Conservation (phyloP, 306 rosid genomes). For the Casuarina cunninghamiana region DNA sequence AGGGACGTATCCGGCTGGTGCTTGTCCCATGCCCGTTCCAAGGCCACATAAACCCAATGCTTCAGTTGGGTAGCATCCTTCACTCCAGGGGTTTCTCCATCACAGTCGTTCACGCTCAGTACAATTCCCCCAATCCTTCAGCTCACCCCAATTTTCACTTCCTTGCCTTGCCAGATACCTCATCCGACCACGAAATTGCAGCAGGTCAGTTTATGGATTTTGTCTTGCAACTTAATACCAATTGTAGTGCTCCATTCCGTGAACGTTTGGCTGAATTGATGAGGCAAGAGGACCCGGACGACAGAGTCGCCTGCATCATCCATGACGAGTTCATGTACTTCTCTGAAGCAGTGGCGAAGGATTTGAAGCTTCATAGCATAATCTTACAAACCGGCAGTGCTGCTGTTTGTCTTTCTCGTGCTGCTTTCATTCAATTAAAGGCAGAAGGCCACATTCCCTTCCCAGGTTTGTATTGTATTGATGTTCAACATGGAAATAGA, state of each 20-base stretch:
- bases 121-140: conserved; percentile 39
- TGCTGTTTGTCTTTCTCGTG: conserved; percentile 31
- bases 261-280: conserved; percentile 18
- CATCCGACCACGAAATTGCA: conserved; percentile 19
- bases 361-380: conserved; percentile 33
- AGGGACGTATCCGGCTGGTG: conserved; percentile 13
- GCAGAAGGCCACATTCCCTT: conserved; percentile 31
- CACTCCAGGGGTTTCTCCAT: conserved; percentile 46
- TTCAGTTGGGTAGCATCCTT: conserved; percentile 39
- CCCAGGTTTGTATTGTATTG: conserved; percentile 20
- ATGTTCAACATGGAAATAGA: too few species aligned
- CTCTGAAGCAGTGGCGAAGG: conserved; percentile 24
- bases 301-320: conserved; percentile 33
- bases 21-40: conserved; percentile 36
- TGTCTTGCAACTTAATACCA: conserved; percentile 15
- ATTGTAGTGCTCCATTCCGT: conserved; percentile 25
- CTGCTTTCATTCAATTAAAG: conserved; percentile 15
- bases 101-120: conserved; percentile 38
- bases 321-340: conserved; percentile 38
- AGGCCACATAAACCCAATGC: conserved; percentile 44
- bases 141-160: conserved; percentile 36
- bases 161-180: conserved; percentile 36
- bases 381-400: conserved; percentile 34
- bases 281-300: conserved; percentile 11
- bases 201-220: conserved; percentile 17